Evolutionary conservation across 768 basidiomycete genomes (phyloP), one percentile per base, ranked within the genome.

Genomic region (Psilocybe azurescens): DNA sequence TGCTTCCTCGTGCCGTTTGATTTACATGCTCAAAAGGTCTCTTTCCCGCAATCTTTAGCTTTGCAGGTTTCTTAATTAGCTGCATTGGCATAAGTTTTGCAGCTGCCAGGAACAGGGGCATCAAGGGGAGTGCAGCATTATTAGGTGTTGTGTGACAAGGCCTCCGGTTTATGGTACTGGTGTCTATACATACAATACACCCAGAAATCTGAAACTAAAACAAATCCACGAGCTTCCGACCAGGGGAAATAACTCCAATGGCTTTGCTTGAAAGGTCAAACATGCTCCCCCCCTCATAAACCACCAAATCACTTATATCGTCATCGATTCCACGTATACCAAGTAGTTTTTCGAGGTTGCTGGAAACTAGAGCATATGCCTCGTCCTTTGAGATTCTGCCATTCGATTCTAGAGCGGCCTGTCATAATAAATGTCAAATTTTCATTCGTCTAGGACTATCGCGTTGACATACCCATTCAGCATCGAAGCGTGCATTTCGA

Each of bases 51-150:
- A 20, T 61, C 20, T 50, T n/a, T 53, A 94, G 93, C 60, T 95
- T 95, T 72, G 80, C 90, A 2, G 93, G 92, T 1, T 95, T 93
- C 70, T 69, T 95, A 54, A 73, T 95, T 49, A 94, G 93, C 71
- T 94, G 93, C 69, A 78, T 94, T 51, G 88, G 83, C 3, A 94
- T 95, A 58, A 89, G 91, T 67, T 75, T 93, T 33, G 85, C 85
- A 30, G 93, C 91, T 59, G 86, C 90, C 13, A 81, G 86, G 63
- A 87, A 89, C 13, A 81, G 89, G 68, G 89, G 88, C 33, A 83
- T 91, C 67, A 89, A 81, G 73, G 82, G 80, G 62, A 81, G 84
- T 41, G 86, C 87, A n/a, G 83, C 86, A 57, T 78, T 92, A 28
- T 81, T 92, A 28, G 90, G 90, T 10, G 89, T 89, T 41, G 87